Percentiles rank a stretch among this genome's conserved stretches.
Evolutionary conservation across 306 rosid species (phyloP).

Genomic region (Malus sylvestris): DNA sequence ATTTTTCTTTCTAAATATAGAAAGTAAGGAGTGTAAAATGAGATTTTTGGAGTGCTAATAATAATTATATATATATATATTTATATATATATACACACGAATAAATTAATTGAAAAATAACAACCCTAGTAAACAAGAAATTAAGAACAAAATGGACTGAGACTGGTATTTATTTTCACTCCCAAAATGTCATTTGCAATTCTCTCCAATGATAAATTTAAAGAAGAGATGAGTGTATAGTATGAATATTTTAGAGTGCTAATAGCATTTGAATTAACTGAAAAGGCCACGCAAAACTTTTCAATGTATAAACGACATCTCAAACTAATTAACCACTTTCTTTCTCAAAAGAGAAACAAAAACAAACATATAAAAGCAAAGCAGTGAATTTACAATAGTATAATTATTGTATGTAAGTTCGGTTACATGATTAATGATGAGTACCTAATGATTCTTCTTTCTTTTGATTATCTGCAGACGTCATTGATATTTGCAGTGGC

Average conservation of each 20-base stretch:
- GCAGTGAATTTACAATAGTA: neutral
- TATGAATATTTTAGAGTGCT: neutral
- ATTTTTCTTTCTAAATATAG: too few species aligned
- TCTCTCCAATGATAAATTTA: neutral
- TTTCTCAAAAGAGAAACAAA: neutral
- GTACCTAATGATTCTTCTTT: slow-evolving; percentile 36
- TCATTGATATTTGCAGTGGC: slow-evolving; percentile 18
- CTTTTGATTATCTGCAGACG: slow-evolving; percentile 20
- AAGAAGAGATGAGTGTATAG: neutral
- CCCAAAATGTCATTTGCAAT: neutral
- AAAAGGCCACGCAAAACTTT: slow-evolving; percentile 4
- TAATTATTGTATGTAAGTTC: neutral
- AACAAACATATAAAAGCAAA: neutral
- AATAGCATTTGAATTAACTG: neutral
- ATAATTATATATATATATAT: neutral
- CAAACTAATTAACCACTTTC: neutral
- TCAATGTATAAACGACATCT: neutral
- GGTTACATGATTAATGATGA: neutral
- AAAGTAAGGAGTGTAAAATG: too few species aligned
- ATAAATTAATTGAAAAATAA: neutral
- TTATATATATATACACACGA: too few species aligned
- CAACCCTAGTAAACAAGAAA: slow-evolving; percentile 16
- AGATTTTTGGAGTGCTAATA: too few species aligned
- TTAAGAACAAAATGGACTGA: neutral
- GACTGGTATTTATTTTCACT: neutral